Evolutionary conservation across 1,284 basidiomycete species (phyloP).

Genomic region (Vanrija humicola): DNA sequence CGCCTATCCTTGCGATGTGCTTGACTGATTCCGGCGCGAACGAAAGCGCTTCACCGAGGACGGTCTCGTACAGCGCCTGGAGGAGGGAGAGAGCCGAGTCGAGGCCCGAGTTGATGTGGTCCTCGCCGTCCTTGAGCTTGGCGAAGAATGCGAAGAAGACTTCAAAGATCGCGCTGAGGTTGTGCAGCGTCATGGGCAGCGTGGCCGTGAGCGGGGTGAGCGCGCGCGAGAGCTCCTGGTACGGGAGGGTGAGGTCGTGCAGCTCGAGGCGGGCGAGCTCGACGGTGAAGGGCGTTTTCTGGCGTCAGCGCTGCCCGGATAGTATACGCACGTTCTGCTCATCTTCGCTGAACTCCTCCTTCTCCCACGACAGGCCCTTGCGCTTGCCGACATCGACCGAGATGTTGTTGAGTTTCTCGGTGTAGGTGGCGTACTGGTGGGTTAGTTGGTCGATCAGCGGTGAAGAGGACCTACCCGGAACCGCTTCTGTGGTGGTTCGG

Average conservation of each 20-base stretch:
- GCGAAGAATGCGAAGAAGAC: slow-evolving; percentile 55
- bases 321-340: slow-evolving; percentile 34
- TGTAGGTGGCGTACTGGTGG: slow-evolving; percentile 44
- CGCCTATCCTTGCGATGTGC: slow-evolving; percentile 37
- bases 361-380: slow-evolving; percentile 44
- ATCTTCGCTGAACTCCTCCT: slow-evolving; percentile 39
- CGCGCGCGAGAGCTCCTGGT: slow-evolving; percentile 64
- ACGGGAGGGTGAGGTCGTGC: slow-evolving; percentile 71
- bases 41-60: slow-evolving; percentile 34
- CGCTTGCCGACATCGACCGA: slow-evolving; percentile 43
- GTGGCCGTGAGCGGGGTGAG: slow-evolving; percentile 64
- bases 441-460: not conserved
- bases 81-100: slow-evolving; percentile 41
- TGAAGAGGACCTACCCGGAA: slow-evolving; percentile 30
- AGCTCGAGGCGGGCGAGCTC: slow-evolving; percentile 47
- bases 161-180: slow-evolving; percentile 61
- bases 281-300: slow-evolving; percentile 44
- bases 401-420: slow-evolving; percentile 41
- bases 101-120: slow-evolving; percentile 41
- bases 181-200: slow-evolving; percentile 74
- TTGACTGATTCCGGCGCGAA: slow-evolving; percentile 27
- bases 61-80: slow-evolving; percentile 52
- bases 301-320: not conserved
- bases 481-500: slow-evolving; percentile 43
- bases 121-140: slow-evolving; percentile 26